Evolutionary conservation across 2,329 filamentous ascomycete species (phyloP), one percentile per base, ranked within the genome.

Genomic region (Xylariaceae sp.): DNA sequence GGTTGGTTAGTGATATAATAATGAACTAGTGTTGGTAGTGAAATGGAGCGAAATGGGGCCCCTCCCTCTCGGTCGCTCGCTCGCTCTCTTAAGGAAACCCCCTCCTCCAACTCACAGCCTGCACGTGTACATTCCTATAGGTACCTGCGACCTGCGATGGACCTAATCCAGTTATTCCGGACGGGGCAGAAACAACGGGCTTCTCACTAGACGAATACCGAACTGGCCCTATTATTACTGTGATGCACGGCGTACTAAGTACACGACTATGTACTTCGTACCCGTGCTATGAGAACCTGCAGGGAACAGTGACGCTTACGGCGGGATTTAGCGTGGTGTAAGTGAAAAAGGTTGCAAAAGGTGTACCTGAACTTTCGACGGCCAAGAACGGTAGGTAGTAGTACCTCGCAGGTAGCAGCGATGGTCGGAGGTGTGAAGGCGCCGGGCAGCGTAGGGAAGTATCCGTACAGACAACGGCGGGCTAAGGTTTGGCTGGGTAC

Each of bases 291-390:
- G 23, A 30, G 23, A 30, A 34, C 17, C 53, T 57, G 58, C 63
- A 61, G 61, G 61, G 56, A 61, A 50, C 35, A 53, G 18, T 30
- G 49, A 34, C 57, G 61, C 59, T 55, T 63, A 61, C 58, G 61
- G 63, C 54, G 61, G 59, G 55, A 59, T 51, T 58, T 51, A 23
- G 6, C 23, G 23, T 49, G 15, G n/a, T 49, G 37, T 41, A 9
- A 41, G 37, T 13, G 37, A 41, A 10, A 41, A 41, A 41, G 34
- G 18, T 23, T 35, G 49, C 11, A 41, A 41, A 41, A 51, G 18
- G 49, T 35, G 49, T 23, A 51, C 49, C 49, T 35, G n/a, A 17
- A 4, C 37, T 41, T 41, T 9, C 9, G 37, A 41, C 8, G 37
- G 37, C 37, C 37, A 41, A 41, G 37, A 13, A 30, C 23, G 23